phyloP scores from a whole-genome alignment of 805 yeast genomes.

The Nakazawaea populi region DNA sequence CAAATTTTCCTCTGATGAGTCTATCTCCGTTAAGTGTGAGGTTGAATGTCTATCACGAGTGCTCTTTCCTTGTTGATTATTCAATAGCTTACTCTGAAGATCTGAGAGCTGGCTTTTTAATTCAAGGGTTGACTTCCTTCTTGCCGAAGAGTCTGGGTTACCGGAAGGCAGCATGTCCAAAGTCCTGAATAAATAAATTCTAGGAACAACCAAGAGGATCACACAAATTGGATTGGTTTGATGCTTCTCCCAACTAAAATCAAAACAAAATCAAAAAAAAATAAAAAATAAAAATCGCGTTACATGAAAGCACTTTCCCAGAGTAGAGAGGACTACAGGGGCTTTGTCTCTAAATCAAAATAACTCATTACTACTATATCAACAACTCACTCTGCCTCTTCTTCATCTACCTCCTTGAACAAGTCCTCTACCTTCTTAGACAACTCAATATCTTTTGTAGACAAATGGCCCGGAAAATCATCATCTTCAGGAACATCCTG shows the following conservation, averaged over 20 bases:
- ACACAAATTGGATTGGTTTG: background rate
- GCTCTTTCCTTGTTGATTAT: conserved; percentile 14
- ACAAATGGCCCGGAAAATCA: conserved; percentile 50
- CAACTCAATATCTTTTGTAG: conserved; percentile 50
- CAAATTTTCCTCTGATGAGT: conserved; percentile 1
- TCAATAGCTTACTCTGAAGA: conserved; percentile 32
- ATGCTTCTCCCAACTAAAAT: background rate
- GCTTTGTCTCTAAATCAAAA: background rate
- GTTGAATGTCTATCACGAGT: conserved; percentile 12
- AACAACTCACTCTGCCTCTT: conserved; percentile 25
- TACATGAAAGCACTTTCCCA: background rate
- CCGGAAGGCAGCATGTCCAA: background rate
- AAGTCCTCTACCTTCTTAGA: conserved; percentile 41
- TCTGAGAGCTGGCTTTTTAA: conserved; percentile 36
- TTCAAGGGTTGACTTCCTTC: conserved; percentile 23
- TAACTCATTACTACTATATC: background rate
- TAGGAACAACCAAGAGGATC: background rate
- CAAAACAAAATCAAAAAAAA: background rate
- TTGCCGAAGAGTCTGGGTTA: background rate
- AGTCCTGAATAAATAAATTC: background rate
- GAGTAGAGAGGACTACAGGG: background rate
- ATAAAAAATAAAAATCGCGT: background rate
- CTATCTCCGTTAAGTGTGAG: conserved; percentile 10
- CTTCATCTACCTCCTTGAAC: conserved; percentile 35
- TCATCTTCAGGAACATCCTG: conserved; percentile 66